A percentile compares a stretch with the other conserved stretches of the same genome.
These are phyloP conservation scores for Pyrus communis DNA, from an alignment of 306 rosid species.

Conservation along the genomic window DNA sequence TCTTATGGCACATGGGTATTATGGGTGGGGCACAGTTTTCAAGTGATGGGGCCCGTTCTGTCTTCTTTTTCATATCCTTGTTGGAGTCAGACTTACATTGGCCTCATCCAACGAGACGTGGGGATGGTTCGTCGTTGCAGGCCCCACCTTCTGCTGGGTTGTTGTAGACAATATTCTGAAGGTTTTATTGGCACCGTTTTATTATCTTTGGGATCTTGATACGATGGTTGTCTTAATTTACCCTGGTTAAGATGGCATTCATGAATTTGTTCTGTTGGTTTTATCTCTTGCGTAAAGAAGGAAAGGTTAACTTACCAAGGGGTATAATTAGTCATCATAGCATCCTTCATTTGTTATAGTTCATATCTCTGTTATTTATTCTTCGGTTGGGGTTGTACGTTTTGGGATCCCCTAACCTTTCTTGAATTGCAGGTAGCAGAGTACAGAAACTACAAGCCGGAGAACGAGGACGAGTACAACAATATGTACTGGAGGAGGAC, in stretches of 20 bases:
- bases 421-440: constrained; percentile 18
- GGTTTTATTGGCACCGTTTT: background rate
- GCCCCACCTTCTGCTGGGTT: background rate
- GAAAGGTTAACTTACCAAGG: background rate
- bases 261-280: background rate
- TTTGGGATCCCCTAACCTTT: background rate
- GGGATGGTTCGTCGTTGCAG: constrained; percentile 7
- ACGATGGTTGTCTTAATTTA: background rate
- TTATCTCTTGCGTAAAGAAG: background rate
- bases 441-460: constrained; percentile 26
- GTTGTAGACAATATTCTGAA: background rate
- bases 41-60: too few relatives aligned
- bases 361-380: background rate
- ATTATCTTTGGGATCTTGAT: background rate
- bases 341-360: background rate
- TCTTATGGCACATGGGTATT: too few relatives aligned
- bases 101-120: background rate
- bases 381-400: background rate
- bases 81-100: too few relatives aligned
- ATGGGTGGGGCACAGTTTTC: too few relatives aligned
- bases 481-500: constrained; percentile 30
- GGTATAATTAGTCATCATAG: background rate
- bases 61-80: too few relatives aligned
- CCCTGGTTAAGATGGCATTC: background rate
- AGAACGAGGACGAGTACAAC: constrained; percentile 7